Base-by-base conservation (phyloP, 169 alveolate genomes). In the Toxoplasma gondii region DNA sequence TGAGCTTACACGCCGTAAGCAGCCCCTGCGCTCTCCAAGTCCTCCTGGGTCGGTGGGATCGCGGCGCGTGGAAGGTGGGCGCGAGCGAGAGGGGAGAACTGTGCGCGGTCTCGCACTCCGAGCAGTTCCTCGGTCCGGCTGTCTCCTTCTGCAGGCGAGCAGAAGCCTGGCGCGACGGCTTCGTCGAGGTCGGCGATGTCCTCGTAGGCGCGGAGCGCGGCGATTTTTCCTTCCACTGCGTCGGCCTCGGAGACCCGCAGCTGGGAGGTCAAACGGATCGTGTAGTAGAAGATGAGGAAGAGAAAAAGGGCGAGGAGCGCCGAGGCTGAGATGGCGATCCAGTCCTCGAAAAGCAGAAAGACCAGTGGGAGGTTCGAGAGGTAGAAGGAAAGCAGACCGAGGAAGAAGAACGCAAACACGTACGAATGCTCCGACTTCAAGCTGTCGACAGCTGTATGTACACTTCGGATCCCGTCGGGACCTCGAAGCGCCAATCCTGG, bases 401-500 rank as follows among this genome's bases (percentile, higher is more conserved):
- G 39, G 24, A 94, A 64, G 41, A 94, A 94, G 53, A 88, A 78
- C 45, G 69, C 36, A 81, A 88, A 94, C 45, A 94, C 92, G 39
- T 24, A 4, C n/a, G 34, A 22, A 41, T 94, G 96, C 87, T 90
- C 96, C 24, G 80, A 53, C 74, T 83, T 74, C 83, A 94, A 54
- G 43, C 45, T 94, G 43, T 94, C 94, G 27, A 94, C 96, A 0
- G 96, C 96, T 2, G 49, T 27, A 74, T 94, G n/a, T 17, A 94
- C 94, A 19, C 83, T 38, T n/a, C 84, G 74, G 39, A 82, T 45
- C 12, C 96, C 96, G 36, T 88, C 80, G 22, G 94, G 91, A 38
- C 96, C 96, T 70, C 94, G 38, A 70, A 94, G 88, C 0, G 96
- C 96, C 27, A 94, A 69, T 10, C 96, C 94, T 0, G 94, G 94